These are phyloP conservation scores for Eustoma russellianum DNA, from an alignment of 257 asterid genomes.

Conservation along the genomic window DNA sequence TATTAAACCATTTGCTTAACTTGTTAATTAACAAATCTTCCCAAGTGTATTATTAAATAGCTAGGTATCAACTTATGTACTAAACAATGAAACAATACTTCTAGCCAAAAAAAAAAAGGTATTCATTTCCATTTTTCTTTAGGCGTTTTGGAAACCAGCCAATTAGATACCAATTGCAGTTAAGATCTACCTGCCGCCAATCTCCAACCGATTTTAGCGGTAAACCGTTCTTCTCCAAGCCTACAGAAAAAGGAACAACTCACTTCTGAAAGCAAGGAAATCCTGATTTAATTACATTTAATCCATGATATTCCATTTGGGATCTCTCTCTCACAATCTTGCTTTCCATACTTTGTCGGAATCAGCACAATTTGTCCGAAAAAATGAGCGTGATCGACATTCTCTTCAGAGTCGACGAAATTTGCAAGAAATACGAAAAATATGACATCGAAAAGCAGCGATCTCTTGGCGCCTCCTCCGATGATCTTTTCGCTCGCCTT, in stretches of 20 bases:
- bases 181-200: conserved; percentile 12
- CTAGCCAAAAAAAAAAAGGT: too few relatives aligned
- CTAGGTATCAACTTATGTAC: too few relatives aligned
- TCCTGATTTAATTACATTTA: too few relatives aligned
- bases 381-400: conserved; percentile 82
- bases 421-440: conserved; percentile 76
- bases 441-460: conserved; percentile 75
- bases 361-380: background rate
- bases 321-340: conserved; percentile 11
- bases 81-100: too few relatives aligned
- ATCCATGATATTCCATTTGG: background rate
- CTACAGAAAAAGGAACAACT: conserved; percentile 10
- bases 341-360: conserved; percentile 1
- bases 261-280: conserved; percentile 10
- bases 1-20: too few relatives aligned
- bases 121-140: too few relatives aligned
- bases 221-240: conserved; percentile 17
- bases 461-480: conserved; percentile 23
- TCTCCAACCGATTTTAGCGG: conserved; percentile 41
- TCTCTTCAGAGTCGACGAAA: conserved; percentile 59
- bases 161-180: too few relatives aligned
- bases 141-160: too few relatives aligned
- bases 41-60: too few relatives aligned
- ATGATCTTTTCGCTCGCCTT: conserved; percentile 73
- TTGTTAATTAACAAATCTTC: too few relatives aligned